Evolutionary conservation across 2,329 filamentous ascomycete species (phyloP), one percentile per base, ranked within the genome.

Genomic region (Neonectria coccinea): DNA sequence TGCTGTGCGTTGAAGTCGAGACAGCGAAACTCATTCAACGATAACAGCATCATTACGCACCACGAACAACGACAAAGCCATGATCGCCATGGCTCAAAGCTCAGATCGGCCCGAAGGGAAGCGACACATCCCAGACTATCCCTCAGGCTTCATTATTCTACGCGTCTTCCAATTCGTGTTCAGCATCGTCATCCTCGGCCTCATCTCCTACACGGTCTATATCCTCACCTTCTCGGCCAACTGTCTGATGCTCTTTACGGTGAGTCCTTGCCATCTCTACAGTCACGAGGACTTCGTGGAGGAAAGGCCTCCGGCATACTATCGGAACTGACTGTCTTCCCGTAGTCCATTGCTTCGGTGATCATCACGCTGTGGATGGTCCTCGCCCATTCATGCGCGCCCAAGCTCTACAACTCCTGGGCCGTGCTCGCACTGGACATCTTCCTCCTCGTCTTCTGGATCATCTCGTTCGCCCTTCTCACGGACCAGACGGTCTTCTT

Each of bases 391-490:
- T 79, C 77, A 41, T 78, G 77, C 22, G 71, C 76, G 1, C 78
- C 80, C n/a, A 73, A 74, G 2, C 69, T 79, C 20, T 86, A 84
- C 75, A 88, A 88, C 74, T 84, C 84, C 75, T 87, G 84, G 81
- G 83, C 83, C 27, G 78, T 85, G 8, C 74, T 88, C 4, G 78
- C 77, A 22, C 76, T 88, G 41, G 86, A 88, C 66, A 79, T 84
- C 20, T 79, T 84, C 61, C 80, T 85, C 31, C 72, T 84, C 57
- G 64, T 88, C 59, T 84, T 88, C 74, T 89, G 85, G 86, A 76
- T 86, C 39, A 69, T 77, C 56, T 78, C 80, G 1, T 82, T 84
- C 44, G 80, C 79, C 12, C 67, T 83, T 16, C 72, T 82, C 10
- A 82, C 82, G 8, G 53, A 69, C 20, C 69, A 79, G 45, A 76